Evolutionary conservation across 2,329 filamentous ascomycete species (phyloP).

Genomic region (Gremmenia infestans): DNA sequence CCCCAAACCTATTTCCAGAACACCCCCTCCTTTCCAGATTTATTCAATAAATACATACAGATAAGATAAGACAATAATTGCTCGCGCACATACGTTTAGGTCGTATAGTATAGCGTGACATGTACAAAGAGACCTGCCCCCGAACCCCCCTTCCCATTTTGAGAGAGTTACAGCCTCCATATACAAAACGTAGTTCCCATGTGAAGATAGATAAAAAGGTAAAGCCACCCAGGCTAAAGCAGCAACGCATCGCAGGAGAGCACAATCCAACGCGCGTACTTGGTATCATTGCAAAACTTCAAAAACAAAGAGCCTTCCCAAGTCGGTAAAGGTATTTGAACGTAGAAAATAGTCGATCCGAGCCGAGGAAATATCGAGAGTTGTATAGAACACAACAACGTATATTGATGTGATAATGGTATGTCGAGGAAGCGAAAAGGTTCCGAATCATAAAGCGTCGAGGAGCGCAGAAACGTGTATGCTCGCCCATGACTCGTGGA

Average conservation of each 20-base stretch:
- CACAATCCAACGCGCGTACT: not conserved
- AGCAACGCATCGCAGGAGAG: not conserved
- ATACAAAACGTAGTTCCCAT: not conserved
- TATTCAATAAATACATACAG: not conserved
- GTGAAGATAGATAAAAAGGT: not conserved
- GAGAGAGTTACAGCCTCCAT: not conserved
- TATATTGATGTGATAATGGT: not conserved
- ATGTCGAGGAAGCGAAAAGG: not conserved
- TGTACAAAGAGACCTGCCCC: not conserved
- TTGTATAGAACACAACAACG: not conserved
- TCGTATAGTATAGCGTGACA: not conserved
- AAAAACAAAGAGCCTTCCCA: not conserved
- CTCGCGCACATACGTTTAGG: not conserved
- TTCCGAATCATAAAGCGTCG: not conserved
- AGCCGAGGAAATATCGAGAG: not conserved
- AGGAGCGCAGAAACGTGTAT: not conserved
- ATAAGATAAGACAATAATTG: not conserved
- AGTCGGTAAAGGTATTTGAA: not conserved
- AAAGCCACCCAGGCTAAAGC: not conserved
- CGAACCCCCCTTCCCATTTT: not conserved
- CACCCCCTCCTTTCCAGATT: not conserved
- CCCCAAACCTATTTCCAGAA: not conserved
- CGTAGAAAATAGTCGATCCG: not conserved
- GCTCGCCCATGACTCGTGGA: not conserved
- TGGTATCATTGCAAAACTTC: not conserved